Evolutionary conservation across 306 rosid species (phyloP).

Genomic region (Senna tora): DNA sequence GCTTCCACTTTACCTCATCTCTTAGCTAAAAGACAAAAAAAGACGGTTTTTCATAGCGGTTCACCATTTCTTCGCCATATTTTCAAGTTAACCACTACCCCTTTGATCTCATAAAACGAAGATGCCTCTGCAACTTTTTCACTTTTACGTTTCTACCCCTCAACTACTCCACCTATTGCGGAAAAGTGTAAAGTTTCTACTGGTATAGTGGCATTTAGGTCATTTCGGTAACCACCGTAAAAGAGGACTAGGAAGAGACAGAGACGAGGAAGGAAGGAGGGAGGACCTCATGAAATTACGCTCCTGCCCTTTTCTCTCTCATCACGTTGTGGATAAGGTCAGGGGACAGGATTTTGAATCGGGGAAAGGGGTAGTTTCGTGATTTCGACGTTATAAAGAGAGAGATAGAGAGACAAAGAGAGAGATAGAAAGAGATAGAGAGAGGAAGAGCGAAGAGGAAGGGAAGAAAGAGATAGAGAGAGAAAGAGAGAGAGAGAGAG

Average conservation of each 20-base stretch:
- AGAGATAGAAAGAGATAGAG: constrained; percentile 44
- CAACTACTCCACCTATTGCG: neutral
- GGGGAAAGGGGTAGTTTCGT: constrained; percentile 32
- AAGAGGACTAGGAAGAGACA: neutral
- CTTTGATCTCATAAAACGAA: constrained; percentile 24
- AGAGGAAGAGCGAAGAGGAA: neutral
- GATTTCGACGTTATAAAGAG: constrained; percentile 58
- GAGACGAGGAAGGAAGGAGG: neutral
- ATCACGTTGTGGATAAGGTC: neutral
- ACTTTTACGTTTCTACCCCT: constrained; percentile 46
- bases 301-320: neutral
- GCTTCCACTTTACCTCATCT: constrained; percentile 35
- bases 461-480: constrained; percentile 9
- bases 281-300: constrained; percentile 20
- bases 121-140: constrained; percentile 30
- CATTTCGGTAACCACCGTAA: neutral
- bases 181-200: neutral
- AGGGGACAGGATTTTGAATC: neutral
- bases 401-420: constrained; percentile 40
- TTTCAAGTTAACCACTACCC: constrained; percentile 11
- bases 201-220: neutral
- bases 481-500: constrained; percentile 35
- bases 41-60: constrained; percentile 36
- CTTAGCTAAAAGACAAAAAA: constrained; percentile 10
- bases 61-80: constrained; percentile 27